These are phyloP conservation scores for Tricholoma sp. DNA, from an alignment of 768 basidiomycete genomes.

Conservation along the genomic window DNA sequence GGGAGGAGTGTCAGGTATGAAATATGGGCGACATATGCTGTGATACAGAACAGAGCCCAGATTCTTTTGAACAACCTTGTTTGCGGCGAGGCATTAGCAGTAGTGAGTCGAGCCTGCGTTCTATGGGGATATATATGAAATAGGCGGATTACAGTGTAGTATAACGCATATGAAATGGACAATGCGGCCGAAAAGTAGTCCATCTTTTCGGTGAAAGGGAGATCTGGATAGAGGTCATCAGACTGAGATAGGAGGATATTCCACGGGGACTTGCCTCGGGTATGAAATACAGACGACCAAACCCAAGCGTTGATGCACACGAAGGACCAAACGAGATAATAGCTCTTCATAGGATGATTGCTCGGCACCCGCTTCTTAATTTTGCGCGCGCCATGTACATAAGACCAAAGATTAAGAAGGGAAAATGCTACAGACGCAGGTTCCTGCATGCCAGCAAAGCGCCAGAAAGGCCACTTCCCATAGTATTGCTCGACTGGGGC, in stretches of 20 bases:
- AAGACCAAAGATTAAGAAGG: conserved; percentile 76
- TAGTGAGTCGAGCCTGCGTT: conserved; percentile 22
- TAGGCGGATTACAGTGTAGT: conserved; percentile 70
- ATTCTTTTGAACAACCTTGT: conserved; percentile 15
- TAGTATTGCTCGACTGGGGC: conserved; percentile 68
- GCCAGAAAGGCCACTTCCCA: conserved; percentile 97
- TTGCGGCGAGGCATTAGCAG: conserved; percentile 14
- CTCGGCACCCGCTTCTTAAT: conserved; percentile 43
- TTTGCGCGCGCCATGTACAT: conserved; percentile 53
- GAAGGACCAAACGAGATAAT: conserved; percentile 62
- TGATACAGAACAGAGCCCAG: conserved; percentile 50
- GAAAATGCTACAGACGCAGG: conserved; percentile 91
- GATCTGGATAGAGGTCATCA: conserved; percentile 44
- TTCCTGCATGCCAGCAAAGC: conserved; percentile 87
- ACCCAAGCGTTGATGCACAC: conserved; percentile 87
- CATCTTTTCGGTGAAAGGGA: conserved; percentile 77
- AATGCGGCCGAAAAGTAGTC: conserved; percentile 95
- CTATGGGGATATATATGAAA: conserved; percentile 64
- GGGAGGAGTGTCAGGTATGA: conserved; percentile 72
- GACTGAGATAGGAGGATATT: neutral
- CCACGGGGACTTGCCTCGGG: conserved; percentile 60
- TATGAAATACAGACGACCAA: conserved; percentile 91
- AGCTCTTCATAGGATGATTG: conserved; percentile 63
- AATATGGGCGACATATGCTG: conserved; percentile 65
- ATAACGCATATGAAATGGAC: conserved; percentile 78